phyloP scores from a whole-genome alignment of 257 asterid genomes.

The Ballota nigra region DNA sequence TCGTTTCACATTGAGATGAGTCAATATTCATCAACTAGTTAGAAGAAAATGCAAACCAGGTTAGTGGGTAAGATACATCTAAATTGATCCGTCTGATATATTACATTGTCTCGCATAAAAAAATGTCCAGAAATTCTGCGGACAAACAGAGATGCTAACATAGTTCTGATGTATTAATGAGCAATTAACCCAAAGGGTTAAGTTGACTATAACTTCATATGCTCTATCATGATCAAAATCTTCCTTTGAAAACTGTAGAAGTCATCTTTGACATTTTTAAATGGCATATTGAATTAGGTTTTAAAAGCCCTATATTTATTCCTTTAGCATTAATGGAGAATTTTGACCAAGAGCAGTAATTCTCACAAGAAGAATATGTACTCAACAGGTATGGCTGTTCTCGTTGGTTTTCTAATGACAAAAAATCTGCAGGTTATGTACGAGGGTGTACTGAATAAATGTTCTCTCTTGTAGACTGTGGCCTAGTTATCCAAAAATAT shows the following conservation, averaged over 20 bases:
- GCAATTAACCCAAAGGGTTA: neutral
- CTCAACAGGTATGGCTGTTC: neutral
- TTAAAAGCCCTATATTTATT: neutral
- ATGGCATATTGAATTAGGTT: neutral
- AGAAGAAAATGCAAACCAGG: neutral
- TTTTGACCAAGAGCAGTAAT: neutral
- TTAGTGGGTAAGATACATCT: neutral
- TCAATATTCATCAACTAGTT: neutral
- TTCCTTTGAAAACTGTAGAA: neutral
- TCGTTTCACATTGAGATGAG: neutral
- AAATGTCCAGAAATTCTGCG: neutral
- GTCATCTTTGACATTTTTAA: neutral
- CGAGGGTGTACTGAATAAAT: neutral
- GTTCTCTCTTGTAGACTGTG: neutral
- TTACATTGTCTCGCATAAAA: neutral
- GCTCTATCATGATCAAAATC: neutral
- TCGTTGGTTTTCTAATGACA: neutral
- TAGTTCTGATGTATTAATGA: neutral
- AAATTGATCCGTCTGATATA: neutral
- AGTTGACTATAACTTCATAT: neutral
- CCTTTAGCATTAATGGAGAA: neutral
- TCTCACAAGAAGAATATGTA: neutral
- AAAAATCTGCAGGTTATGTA: neutral
- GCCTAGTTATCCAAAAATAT: too few species aligned
- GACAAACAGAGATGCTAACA: neutral